These are phyloP conservation scores for Mycosarcoma mackinlayi DNA, from an alignment of 1,284 basidiomycete genomes.

Conservation along the genomic window DNA sequence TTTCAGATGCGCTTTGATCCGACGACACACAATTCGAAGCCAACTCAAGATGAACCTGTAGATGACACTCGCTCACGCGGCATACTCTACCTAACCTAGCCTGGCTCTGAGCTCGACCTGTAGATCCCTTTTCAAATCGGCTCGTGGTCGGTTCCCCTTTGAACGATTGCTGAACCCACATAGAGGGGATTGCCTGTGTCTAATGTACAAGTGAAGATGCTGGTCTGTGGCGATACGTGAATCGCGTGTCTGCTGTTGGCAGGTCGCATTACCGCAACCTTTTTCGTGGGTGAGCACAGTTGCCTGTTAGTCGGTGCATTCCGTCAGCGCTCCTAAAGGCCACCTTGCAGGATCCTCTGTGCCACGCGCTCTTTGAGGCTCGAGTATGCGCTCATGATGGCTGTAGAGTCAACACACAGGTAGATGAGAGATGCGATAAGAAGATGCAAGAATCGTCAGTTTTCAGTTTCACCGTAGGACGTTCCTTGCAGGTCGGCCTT, in stretches of 20 bases:
- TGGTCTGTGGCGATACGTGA: background rate
- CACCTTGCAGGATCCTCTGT: constrained; percentile 64
- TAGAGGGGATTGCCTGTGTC: constrained; percentile 1
- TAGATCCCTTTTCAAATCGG: too few species aligned
- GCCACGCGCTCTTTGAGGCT: constrained; percentile 63
- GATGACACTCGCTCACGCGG: too few species aligned
- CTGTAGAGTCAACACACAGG: constrained; percentile 27
- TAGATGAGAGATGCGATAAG: background rate
- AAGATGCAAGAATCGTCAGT: constrained; percentile 69
- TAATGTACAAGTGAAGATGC: constrained; percentile 25
- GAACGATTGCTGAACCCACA: background rate
- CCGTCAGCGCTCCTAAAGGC: constrained; percentile 14
- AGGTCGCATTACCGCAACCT: too few species aligned
- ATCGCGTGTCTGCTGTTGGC: background rate
- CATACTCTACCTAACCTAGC: too few species aligned
- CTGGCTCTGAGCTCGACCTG: too few species aligned
- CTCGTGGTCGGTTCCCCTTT: too few species aligned
- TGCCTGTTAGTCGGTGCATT: background rate
- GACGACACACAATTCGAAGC: too few species aligned
- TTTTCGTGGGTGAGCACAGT: too few species aligned
- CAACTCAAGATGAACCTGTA: too few species aligned
- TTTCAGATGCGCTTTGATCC: too few species aligned
- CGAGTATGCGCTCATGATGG: constrained; percentile 68
- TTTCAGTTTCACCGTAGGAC: too few species aligned
- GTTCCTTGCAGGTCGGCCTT: too few species aligned